phyloP scores from a whole-genome alignment of 2,329 filamentous ascomycete genomes.

The Xylariomycetidae sp. region DNA sequence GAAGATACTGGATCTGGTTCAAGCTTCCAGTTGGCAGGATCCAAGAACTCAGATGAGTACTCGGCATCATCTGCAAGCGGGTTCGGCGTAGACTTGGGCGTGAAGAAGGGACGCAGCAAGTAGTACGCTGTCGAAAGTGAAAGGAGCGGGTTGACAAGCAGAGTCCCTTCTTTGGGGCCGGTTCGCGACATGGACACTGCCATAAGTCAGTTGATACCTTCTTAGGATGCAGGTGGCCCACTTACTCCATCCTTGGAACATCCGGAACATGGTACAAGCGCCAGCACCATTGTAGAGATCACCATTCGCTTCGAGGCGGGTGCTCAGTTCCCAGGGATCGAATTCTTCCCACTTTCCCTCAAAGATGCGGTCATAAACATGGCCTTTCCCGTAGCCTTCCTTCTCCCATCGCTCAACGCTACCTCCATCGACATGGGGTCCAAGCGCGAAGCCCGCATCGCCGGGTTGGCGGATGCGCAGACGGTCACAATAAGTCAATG shows the following conservation, averaged over 20 bases:
- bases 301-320: conserved; percentile 59
- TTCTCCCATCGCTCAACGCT: conserved; percentile 72
- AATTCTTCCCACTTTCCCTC: conserved; percentile 74
- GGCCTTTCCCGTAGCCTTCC: conserved; percentile 57
- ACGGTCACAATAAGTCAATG: conserved; percentile 64
- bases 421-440: conserved; percentile 68
- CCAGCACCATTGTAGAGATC: conserved; percentile 77
- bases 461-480: conserved; percentile 65
- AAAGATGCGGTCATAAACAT: conserved; percentile 68
- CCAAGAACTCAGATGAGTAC: conserved; percentile 43
- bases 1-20: conserved; percentile 32
- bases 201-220: too few relatives aligned
- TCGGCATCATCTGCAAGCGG: too few relatives aligned
- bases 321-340: conserved; percentile 73
- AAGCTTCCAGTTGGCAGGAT: conserved; percentile 55
- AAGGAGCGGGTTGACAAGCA: conserved; percentile 74
- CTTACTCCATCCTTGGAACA: conserved; percentile 96
- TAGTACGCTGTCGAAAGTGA: conserved; percentile 72
- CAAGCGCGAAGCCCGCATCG: conserved; percentile 61
- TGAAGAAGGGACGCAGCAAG: conserved; percentile 79
- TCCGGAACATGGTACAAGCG: conserved; percentile 75
- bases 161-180: conserved; percentile 60
- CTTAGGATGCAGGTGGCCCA: too few relatives aligned
- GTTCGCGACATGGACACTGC: conserved; percentile 66
- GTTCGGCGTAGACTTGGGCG: conserved; percentile 36